phyloP scores from a whole-genome alignment of 2,329 filamentous ascomycete genomes.

The Penicillium sp. region DNA sequence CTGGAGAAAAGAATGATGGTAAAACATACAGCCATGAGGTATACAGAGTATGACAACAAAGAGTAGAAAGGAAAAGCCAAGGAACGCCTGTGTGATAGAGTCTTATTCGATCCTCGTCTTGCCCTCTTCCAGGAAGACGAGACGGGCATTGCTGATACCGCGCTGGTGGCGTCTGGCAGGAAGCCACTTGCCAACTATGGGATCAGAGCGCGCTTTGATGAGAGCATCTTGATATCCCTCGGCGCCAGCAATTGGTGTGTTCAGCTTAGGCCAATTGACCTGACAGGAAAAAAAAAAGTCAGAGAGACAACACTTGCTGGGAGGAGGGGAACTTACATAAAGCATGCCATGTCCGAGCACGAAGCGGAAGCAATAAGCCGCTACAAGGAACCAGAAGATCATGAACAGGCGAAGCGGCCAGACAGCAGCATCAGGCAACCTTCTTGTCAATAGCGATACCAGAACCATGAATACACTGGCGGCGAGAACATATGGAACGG shows the following conservation, averaged over 20 bases:
- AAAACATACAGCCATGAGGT: conserved; percentile 24
- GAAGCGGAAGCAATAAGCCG: conserved; percentile 71
- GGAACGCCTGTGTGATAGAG: neutral
- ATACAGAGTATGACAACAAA: conserved; percentile 10
- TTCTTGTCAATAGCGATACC: conserved; percentile 69
- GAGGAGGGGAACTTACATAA: conserved; percentile 66
- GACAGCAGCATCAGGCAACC: conserved; percentile 69
- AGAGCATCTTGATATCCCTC: conserved; percentile 90
- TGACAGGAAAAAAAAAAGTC: conserved; percentile 37
- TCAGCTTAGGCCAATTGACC: conserved; percentile 98
- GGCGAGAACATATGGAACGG: conserved; percentile 86
- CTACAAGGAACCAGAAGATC: conserved; percentile 71
- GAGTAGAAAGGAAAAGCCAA: neutral
- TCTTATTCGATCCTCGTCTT: conserved; percentile 88
- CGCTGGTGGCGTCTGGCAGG: conserved; percentile 66
- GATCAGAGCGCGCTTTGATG: conserved; percentile 75
- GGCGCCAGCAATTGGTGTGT: conserved; percentile 78
- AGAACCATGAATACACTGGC: conserved; percentile 82
- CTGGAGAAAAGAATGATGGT: conserved; percentile 5
- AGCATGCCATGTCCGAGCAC: conserved; percentile 83
- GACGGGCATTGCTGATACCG: conserved; percentile 76
- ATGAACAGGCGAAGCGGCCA: conserved; percentile 81
- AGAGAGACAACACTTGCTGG: conserved; percentile 6
- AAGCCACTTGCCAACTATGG: conserved; percentile 74
- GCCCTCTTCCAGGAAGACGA: conserved; percentile 87